Conservation (phyloP, 2,329 filamentous ascomycete species). For the Colletotrichum abscissum region DNA sequence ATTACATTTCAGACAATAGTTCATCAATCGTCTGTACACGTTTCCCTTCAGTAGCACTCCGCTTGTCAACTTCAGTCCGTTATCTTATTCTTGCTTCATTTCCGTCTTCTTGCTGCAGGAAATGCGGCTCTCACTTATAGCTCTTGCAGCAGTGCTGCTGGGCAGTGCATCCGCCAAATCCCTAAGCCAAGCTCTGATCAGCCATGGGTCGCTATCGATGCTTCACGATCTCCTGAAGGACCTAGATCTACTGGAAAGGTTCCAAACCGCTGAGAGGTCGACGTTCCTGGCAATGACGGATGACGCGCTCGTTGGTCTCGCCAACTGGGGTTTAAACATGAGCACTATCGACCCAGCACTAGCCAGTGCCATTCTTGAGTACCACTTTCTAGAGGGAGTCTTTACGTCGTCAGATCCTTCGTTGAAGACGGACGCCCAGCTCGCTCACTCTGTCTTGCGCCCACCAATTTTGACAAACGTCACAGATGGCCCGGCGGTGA, state of each 20-base stretch:
- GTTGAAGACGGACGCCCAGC: not conserved
- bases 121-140: not conserved
- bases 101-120: too few species aligned
- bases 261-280: not conserved
- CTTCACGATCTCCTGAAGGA: not conserved
- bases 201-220: constrained; percentile 1
- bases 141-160: not conserved
- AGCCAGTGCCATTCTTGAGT: not conserved
- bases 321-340: not conserved
- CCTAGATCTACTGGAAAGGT: not conserved
- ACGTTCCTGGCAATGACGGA: not conserved
- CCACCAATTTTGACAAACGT: not conserved
- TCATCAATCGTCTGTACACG: too few species aligned
- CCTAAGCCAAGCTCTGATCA: not conserved
- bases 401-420: not conserved
- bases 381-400: not conserved
- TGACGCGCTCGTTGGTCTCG: not conserved
- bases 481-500: not conserved
- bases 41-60: too few species aligned
- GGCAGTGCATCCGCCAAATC: not conserved
- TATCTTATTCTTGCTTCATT: not conserved
- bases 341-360: constrained; percentile 1
- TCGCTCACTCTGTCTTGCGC: not conserved
- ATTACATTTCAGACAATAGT: not conserved
- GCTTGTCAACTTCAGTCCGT: too few species aligned